Evolutionary conservation across 495 filamentous ascomycete species (phyloP), one percentile per base, ranked within the genome.

Genomic region (Pseudomonodictys pantanalensis): DNA sequence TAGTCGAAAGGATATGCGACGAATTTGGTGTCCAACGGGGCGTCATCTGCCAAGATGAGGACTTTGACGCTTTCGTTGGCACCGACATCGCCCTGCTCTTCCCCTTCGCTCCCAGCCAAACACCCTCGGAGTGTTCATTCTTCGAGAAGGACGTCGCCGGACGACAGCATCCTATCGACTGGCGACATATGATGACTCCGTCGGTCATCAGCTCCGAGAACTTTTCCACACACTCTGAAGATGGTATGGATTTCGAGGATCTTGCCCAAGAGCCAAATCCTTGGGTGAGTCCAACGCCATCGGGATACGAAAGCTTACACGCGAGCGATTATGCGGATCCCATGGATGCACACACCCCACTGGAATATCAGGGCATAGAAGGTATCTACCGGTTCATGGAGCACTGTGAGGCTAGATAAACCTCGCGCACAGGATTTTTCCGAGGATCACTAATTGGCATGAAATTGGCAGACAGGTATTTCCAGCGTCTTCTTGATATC

Each of bases 381-480:
- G 92, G 92, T 0, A 90, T 97, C 18, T 89, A 92, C 71, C 81
- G 81, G 38, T 97, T 96, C 71, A 66, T 97, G 45, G 89, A 89
- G 69, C 88, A 95, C 63, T 93, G 91, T 68, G 89, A 96, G 70
- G 76, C 77, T 17, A 81, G 84, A n/a, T n/a, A n/a, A n/a, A n/a
- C n/a, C n/a, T n/a, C n/a, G n/a, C n/a, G n/a, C n/a, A n/a, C n/a
- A n/a, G n/a, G n/a, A n/a, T n/a, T n/a, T n/a, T n/a, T n/a, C n/a
- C n/a, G n/a, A n/a, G n/a, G n/a, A n/a, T n/a, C n/a, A n/a, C n/a
- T n/a, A n/a, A n/a, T n/a, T n/a, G n/a, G n/a, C n/a, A n/a, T n/a
- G n/a, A n/a, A n/a, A n/a, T n/a, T n/a, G n/a, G n/a, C n/a, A n/a
- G n/a, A n/a, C n/a, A n/a, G n/a, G n/a, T n/a, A n/a, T n/a, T n/a